phyloP scores from a whole-genome alignment of 2,329 filamentous ascomycete species.

The Trichophyton verrucosum region DNA sequence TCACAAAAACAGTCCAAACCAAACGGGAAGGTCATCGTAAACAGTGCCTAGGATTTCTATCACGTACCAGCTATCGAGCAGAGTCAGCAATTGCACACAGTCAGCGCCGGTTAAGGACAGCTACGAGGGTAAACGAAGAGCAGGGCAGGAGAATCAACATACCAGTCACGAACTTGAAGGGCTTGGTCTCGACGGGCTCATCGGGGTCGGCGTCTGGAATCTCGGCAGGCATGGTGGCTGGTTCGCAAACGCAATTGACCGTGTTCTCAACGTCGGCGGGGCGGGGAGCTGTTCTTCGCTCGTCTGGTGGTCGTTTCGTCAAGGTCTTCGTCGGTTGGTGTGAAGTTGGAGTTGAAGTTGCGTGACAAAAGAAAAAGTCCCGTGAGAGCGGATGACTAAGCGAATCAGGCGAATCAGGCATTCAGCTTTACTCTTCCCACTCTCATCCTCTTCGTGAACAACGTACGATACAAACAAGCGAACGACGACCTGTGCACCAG shows the following conservation, averaged over 20 bases:
- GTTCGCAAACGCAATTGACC: constrained; percentile 24
- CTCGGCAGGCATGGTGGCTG: constrained; percentile 68
- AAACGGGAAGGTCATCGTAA: background rate
- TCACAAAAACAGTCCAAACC: background rate
- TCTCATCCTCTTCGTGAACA: background rate
- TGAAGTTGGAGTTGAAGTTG: constrained; percentile 10
- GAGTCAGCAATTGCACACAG: constrained; percentile 13
- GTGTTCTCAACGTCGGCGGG: background rate
- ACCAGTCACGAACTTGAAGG: constrained; percentile 99
- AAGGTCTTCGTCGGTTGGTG: constrained; percentile 2
- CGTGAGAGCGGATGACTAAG: constrained; percentile 6
- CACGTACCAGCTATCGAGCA: constrained; percentile 38
- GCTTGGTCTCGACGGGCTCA: constrained; percentile 83
- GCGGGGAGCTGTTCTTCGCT: background rate
- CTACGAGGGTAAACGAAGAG: background rate
- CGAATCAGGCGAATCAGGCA: background rate
- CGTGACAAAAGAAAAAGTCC: constrained; percentile 5
- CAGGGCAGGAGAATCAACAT: constrained; percentile 32
- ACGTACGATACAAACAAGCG: background rate
- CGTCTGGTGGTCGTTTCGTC: background rate
- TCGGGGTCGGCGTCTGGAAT: constrained; percentile 48
- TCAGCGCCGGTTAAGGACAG: background rate
- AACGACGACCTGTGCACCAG: background rate
- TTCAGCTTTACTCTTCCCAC: constrained; percentile 1
- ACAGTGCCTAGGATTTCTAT: background rate